Conservation (phyloP, 2,329 filamentous ascomycete species). For the Curvularia sp. region DNA sequence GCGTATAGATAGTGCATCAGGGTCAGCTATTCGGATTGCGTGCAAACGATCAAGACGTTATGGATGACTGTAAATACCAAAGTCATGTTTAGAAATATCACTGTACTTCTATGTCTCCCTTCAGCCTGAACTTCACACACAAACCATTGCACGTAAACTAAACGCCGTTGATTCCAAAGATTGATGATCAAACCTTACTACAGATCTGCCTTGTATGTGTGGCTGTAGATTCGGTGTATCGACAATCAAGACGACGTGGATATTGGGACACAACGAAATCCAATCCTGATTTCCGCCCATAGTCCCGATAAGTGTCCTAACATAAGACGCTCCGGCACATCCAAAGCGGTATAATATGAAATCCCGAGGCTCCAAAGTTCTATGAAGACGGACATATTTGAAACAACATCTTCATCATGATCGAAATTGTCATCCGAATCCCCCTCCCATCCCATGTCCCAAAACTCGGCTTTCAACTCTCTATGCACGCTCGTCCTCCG, state of each 20-base stretch:
- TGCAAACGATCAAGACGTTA: constrained; percentile 36
- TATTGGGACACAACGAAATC: not conserved
- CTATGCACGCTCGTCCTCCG: constrained; percentile 17
- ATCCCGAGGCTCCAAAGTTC: not conserved
- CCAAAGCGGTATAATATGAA: not conserved
- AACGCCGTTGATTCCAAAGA: not conserved
- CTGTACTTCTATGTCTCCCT: constrained; percentile 39
- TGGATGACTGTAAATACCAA: constrained; percentile 47
- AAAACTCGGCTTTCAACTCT: constrained; percentile 34
- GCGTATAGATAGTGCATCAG: constrained; percentile 24
- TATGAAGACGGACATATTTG: not conserved
- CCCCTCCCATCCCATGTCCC: constrained; percentile 15
- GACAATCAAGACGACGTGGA: too few species aligned
- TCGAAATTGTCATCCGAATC: constrained; percentile 18
- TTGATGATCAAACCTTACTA: too few species aligned
- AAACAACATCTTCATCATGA: constrained; percentile 3
- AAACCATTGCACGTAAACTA: not conserved
- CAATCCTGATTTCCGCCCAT: not conserved
- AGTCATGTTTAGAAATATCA: constrained; percentile 50
- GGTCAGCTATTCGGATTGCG: constrained; percentile 29
- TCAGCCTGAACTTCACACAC: too few species aligned
- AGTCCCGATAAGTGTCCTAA: not conserved
- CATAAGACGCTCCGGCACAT: not conserved
- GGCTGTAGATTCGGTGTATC: not conserved
- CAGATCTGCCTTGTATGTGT: not conserved